Evolutionary conservation across 768 basidiomycete genomes (phyloP).

Genomic region (Tylopilus vinaceipallidus): DNA sequence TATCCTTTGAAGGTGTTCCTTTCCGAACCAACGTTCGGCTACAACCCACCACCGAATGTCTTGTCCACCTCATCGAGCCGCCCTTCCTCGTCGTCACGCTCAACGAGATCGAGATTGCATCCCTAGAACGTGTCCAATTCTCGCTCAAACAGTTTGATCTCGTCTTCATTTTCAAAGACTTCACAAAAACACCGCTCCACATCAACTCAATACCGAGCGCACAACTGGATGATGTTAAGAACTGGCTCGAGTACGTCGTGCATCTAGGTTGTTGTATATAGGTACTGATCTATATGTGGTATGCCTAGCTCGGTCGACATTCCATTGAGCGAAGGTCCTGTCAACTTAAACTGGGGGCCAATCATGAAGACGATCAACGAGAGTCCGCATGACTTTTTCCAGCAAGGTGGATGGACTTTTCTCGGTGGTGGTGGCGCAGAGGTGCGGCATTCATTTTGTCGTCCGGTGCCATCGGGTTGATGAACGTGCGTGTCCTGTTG

Average conservation of each 20-base stretch:
- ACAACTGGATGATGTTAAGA: conserved; percentile 95
- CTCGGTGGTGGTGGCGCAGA: conserved; percentile 69
- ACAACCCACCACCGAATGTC: conserved; percentile 94
- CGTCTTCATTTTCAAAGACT: conserved; percentile 96
- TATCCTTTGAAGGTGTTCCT: conserved; percentile 96
- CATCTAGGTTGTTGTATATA: neutral
- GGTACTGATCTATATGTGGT: conserved; percentile 5
- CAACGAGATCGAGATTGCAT: conserved; percentile 93
- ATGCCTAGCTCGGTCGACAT: conserved; percentile 87
- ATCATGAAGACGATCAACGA: conserved; percentile 99
- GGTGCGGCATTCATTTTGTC: conserved; percentile 39
- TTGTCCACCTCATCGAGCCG: conserved; percentile 91
- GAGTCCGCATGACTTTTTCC: conserved; percentile 93
- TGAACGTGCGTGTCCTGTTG: conserved; percentile 39
- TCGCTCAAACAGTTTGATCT: conserved; percentile 96
- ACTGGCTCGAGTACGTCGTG: conserved; percentile 89
- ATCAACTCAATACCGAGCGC: conserved; percentile 93
- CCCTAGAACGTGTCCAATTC: conserved; percentile 95
- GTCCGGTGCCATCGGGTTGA: conserved; percentile 17
- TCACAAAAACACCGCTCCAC: conserved; percentile 86
- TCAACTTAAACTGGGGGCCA: conserved; percentile 96
- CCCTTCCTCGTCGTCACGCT: conserved; percentile 97
- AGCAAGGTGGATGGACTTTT: conserved; percentile 97
- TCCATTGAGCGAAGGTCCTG: conserved; percentile 90
- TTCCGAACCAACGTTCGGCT: conserved; percentile 92